Conservation (phyloP, 1,284 basidiomycete genomes). For the Malassezia restricta region DNA sequence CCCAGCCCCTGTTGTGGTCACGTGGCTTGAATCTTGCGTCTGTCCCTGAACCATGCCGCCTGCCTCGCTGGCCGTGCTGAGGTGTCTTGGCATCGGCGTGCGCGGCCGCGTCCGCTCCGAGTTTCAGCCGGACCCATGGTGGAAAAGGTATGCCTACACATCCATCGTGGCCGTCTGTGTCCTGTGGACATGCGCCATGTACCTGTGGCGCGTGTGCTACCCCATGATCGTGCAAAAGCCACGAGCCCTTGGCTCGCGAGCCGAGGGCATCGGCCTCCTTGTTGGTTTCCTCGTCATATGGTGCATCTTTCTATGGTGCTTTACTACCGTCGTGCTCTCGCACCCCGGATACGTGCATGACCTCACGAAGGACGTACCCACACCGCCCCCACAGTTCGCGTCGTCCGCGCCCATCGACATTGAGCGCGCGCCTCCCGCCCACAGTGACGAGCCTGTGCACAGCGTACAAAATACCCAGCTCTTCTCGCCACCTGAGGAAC, state of each 20-base stretch:
- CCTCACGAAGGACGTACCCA: not conserved
- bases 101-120: not conserved
- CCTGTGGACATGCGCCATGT: slow-evolving; percentile 9
- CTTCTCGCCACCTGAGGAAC: slow-evolving; percentile 5
- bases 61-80: not conserved
- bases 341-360: slow-evolving; percentile 35
- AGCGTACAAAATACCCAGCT: slow-evolving; percentile 5
- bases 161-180: not conserved
- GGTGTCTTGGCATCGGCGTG: not conserved
- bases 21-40: not conserved
- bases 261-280: slow-evolving; percentile 27
- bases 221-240: slow-evolving; percentile 6
- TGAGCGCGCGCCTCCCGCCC: not conserved
- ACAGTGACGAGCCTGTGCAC: not conserved
- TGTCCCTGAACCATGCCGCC: not conserved
- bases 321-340: slow-evolving; percentile 23
- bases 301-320: slow-evolving; percentile 30
- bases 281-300: slow-evolving; percentile 30
- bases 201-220: slow-evolving; percentile 16
- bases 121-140: not conserved
- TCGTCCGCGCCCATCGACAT: not conserved
- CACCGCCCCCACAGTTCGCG: not conserved
- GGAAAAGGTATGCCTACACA: slow-evolving; percentile 1
- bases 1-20: too few relatives aligned
- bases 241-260: slow-evolving; percentile 17